Evolutionary conservation across 805 yeast genomes (phyloP).

Genomic region (Yamadazyma nakazawae): DNA sequence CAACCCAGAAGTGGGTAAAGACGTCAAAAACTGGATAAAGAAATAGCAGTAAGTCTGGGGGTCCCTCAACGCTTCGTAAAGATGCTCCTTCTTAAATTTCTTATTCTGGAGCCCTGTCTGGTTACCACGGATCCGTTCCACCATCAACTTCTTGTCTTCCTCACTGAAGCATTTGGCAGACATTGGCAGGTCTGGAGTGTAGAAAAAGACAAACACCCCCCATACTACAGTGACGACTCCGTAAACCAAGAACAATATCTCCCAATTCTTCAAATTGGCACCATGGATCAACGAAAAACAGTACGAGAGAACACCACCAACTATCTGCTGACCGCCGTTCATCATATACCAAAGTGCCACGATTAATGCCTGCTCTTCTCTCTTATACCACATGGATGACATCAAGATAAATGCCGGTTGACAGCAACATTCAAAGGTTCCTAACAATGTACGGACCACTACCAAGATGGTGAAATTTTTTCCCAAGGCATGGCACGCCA

Average conservation of each 20-base stretch:
- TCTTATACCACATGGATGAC: constrained; percentile 61
- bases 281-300: constrained; percentile 49
- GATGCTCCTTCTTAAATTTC: constrained; percentile 42
- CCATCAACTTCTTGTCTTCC: constrained; percentile 41
- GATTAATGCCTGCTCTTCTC: constrained; percentile 47
- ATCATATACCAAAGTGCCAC: constrained; percentile 56
- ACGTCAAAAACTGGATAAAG: constrained; percentile 42
- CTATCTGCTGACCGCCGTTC: constrained; percentile 55
- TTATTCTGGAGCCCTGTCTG: constrained; percentile 52
- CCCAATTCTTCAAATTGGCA: constrained; percentile 51
- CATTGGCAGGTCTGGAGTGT: constrained; percentile 49
- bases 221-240: constrained; percentile 51
- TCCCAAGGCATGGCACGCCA: constrained; percentile 51
- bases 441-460: constrained; percentile 50
- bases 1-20: constrained; percentile 49
- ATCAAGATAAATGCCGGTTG: constrained; percentile 56
- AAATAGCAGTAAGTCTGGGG: constrained; percentile 48
- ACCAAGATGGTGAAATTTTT: constrained; percentile 50
- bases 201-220: constrained; percentile 42
- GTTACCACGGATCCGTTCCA: constrained; percentile 45
- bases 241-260: constrained; percentile 55
- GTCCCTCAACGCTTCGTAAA: constrained; percentile 46
- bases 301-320: constrained; percentile 43
- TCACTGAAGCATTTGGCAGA: constrained; percentile 33
- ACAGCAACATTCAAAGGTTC: constrained; percentile 51